Base-by-base conservation (phyloP, 2,329 filamentous ascomycete species). In the Claviceps capensis region DNA sequence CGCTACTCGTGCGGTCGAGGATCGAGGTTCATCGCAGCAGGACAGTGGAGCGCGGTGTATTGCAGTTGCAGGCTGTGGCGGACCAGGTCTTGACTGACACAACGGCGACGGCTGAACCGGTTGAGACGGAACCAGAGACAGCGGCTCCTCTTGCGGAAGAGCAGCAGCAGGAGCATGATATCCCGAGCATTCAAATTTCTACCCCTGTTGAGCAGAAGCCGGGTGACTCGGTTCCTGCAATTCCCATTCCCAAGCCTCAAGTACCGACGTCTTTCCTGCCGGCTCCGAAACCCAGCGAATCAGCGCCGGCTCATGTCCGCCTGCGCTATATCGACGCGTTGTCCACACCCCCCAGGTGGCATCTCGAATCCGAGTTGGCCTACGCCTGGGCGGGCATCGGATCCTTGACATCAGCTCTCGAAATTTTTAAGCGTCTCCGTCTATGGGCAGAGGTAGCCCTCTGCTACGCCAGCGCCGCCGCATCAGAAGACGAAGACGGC, bases 391-490 rank as follows among this genome's bases (percentile, higher is more conserved):
- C 90, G 0, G 79, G 81, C 47, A 78, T 96, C 2, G 93, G 93
- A 9, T 94, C 89, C 42, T 72, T 98, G 2, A 77, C 88, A 3
- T 95, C 90, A 0, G 93, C 93, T 0, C 77, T 98, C 1, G 93
- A 96, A 55, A 97, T 98, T 55, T 98, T 97, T 69, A 90, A 95
- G 69, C 79, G 93, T 3, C 72, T 98, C 17, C 83, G 89, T 52
- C 83, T 97, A 66, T 97, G 93, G 89, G 87, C 93, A 1, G 93
- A 98, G 68, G 88, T 90, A 4, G 91, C 93, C 0, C 75, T 98
- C 1, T 98, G 93, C 65, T 84, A 88, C 60, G 90, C 88, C 13
- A 75, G 69, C 63, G 74, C 65, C 46, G 78, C 70, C 19, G 72
- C 69, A 49, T 75, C 81, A 0, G 86, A 83, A 0, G 78, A 81